These are phyloP conservation scores for Wickerhamiella sergipiensis DNA, from an alignment of 805 yeast genomes.

Conservation along the genomic window DNA sequence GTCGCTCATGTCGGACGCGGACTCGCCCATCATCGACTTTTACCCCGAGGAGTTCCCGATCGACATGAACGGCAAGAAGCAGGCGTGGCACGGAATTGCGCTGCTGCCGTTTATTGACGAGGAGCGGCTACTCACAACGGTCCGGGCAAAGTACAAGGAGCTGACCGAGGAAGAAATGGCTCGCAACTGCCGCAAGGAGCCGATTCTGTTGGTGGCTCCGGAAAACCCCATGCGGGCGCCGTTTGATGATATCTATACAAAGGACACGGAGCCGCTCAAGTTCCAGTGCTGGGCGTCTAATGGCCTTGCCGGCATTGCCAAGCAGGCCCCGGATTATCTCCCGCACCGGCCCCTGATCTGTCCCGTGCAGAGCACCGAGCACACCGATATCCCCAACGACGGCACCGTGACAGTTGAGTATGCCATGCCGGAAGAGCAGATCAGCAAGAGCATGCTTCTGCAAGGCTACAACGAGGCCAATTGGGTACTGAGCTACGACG, in stretches of 20 bases:
- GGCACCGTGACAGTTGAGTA: slow-evolving; percentile 36
- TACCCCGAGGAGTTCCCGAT: slow-evolving; percentile 81
- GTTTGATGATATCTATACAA: slow-evolving; percentile 31
- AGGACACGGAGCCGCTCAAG: slow-evolving; percentile 19
- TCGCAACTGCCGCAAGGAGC: slow-evolving; percentile 63
- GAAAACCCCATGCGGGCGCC: slow-evolving; percentile 37
- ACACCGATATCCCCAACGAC: slow-evolving; percentile 34
- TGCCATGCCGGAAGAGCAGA: slow-evolving; percentile 41
- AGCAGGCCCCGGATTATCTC: slow-evolving; percentile 23
- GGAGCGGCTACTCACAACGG: slow-evolving; percentile 52
- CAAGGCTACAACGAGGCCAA: slow-evolving; percentile 61
- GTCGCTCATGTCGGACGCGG: slow-evolving; percentile 75
- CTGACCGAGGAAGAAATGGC: slow-evolving; percentile 55
- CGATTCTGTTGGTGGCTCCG: slow-evolving; percentile 54
- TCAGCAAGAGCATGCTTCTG: slow-evolving; percentile 69
- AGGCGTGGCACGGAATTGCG: slow-evolving; percentile 97
- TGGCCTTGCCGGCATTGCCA: slow-evolving; percentile 26
- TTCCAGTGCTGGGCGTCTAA: slow-evolving; percentile 16
- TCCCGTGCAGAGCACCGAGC: slow-evolving; percentile 32
- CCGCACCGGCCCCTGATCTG: slow-evolving; percentile 23
- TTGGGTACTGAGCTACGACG: slow-evolving; percentile 51
- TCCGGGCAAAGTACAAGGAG: slow-evolving; percentile 48
- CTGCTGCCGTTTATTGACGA: slow-evolving; percentile 85
- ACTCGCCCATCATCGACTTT: slow-evolving; percentile 80
- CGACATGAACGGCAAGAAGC: slow-evolving; percentile 90